Percentiles rank a stretch among this genome's conserved stretches.
These are phyloP conservation scores for Neoarthrinium moseri DNA, from an alignment of 2,329 filamentous ascomycete genomes.

Conservation along the genomic window DNA sequence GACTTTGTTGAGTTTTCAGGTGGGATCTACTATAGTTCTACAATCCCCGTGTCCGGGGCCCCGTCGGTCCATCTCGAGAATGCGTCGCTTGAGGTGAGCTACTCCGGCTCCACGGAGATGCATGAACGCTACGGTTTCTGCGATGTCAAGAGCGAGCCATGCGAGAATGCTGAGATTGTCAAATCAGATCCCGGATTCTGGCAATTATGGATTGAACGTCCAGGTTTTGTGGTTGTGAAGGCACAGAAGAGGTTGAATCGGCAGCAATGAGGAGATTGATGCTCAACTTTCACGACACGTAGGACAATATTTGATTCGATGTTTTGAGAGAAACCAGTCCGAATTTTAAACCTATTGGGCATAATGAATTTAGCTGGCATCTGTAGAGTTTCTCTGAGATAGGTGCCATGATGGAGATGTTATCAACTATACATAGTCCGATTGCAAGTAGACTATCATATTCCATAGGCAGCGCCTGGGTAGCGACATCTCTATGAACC, in stretches of 20 bases:
- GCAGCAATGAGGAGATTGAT: no score
- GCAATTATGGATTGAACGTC: constrained; percentile 19
- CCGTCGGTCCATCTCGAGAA: constrained; percentile 16
- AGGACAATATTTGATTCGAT: no score
- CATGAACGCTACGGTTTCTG: constrained; percentile 18
- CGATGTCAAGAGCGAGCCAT: constrained; percentile 18
- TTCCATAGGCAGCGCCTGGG: no score
- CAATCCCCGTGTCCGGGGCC: constrained; percentile 3
- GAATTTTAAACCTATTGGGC: no score
- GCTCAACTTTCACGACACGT: no score
- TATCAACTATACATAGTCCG: no score
- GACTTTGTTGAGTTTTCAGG: constrained; percentile 16
- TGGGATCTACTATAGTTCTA: constrained; percentile 19
- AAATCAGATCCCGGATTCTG: constrained; percentile 20
- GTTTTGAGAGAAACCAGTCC: no score
- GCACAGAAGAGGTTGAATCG: constrained; percentile 12
- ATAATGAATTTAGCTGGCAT: no score
- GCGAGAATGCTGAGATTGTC: constrained; percentile 17
- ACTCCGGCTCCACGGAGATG: constrained; percentile 19
- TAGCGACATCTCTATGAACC: no score
- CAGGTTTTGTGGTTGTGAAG: constrained; percentile 17
- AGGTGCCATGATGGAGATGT: no score
- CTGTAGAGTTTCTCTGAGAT: no score
- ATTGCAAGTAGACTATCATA: no score
- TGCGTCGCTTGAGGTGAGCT: constrained; percentile 18